Evolutionary conservation across 1,139 yeast genomes (phyloP).

Genomic region (Spathaspora sp.): DNA sequence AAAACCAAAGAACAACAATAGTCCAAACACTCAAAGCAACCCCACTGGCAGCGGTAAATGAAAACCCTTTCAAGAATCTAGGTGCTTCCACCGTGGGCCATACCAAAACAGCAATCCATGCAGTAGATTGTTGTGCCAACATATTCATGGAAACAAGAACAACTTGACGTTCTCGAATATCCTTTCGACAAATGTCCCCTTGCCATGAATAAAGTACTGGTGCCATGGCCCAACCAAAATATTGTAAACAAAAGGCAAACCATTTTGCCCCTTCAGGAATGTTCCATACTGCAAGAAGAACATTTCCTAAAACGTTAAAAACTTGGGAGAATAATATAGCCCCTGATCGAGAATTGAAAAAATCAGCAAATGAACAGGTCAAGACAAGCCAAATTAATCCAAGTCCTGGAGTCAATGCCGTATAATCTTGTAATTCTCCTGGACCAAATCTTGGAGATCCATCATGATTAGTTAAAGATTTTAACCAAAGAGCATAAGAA

Average conservation of each 20-base stretch:
- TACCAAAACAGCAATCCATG: slow-evolving; percentile 46
- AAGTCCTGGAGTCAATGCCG: slow-evolving; percentile 46
- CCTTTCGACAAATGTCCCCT: slow-evolving; percentile 45
- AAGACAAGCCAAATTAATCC: slow-evolving; percentile 42
- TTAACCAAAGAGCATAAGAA: slow-evolving; percentile 52
- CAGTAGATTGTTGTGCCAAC: slow-evolving; percentile 44
- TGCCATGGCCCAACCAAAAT: slow-evolving; percentile 52
- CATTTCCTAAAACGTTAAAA: slow-evolving; percentile 39
- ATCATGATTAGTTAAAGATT: slow-evolving; percentile 27
- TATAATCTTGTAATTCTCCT: slow-evolving; percentile 39
- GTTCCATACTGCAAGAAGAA: slow-evolving; percentile 47
- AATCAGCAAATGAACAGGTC: slow-evolving; percentile 46
- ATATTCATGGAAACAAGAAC: slow-evolving; percentile 45
- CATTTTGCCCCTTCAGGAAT: slow-evolving; percentile 46
- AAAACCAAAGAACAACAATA: slow-evolving; percentile 51
- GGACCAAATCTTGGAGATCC: slow-evolving; percentile 27
- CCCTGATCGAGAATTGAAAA: slow-evolving; percentile 54
- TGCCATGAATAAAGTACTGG: slow-evolving; percentile 50
- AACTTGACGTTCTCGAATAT: slow-evolving; percentile 44
- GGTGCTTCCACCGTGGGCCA: slow-evolving; percentile 49
- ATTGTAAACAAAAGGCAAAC: slow-evolving; percentile 48
- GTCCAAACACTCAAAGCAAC: slow-evolving; percentile 54
- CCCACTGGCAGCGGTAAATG: slow-evolving; percentile 54
- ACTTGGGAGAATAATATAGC: slow-evolving; percentile 57
- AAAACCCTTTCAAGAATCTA: slow-evolving; percentile 37